Evolutionary conservation across 495 filamentous ascomycete genomes (phyloP).

Genomic region (Tuber melanosporum): DNA sequence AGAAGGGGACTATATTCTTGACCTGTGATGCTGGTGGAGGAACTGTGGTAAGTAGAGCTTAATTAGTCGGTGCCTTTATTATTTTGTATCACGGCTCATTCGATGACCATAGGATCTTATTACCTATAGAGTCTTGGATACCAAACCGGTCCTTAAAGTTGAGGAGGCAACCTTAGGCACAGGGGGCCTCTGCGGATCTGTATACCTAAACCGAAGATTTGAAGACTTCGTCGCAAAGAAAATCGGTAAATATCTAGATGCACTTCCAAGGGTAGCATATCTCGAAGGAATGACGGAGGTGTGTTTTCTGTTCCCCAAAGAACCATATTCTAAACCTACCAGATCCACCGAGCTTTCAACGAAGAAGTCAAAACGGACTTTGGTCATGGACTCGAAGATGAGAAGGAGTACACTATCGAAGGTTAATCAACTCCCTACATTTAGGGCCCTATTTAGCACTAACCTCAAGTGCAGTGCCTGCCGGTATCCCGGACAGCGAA

Average conservation of each 20-base stretch:
- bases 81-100: neutral
- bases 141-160: constrained; percentile 46
- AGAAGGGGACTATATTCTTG: constrained; percentile 42
- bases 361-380: neutral
- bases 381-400: neutral
- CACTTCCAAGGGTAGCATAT: neutral
- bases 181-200: constrained; percentile 59
- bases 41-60: constrained; percentile 44
- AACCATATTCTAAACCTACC: neutral
- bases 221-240: constrained; percentile 56
- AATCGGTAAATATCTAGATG: constrained; percentile 44
- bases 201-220: constrained; percentile 59
- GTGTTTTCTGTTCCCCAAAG: neutral
- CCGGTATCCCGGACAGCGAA: constrained; percentile 8
- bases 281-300: constrained; percentile 2
- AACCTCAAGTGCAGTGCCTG: neutral
- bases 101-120: constrained; percentile 43
- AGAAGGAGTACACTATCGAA: constrained; percentile 25
- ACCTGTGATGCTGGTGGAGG: constrained; percentile 55
- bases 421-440: neutral
- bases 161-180: constrained; percentile 49
- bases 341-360: constrained; percentile 5
- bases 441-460: neutral
- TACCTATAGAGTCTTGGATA: constrained; percentile 49
- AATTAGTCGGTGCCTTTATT: neutral